Conservation (phyloP, 2,329 filamentous ascomycete species). For the Aurifilum marmelostoma region DNA sequence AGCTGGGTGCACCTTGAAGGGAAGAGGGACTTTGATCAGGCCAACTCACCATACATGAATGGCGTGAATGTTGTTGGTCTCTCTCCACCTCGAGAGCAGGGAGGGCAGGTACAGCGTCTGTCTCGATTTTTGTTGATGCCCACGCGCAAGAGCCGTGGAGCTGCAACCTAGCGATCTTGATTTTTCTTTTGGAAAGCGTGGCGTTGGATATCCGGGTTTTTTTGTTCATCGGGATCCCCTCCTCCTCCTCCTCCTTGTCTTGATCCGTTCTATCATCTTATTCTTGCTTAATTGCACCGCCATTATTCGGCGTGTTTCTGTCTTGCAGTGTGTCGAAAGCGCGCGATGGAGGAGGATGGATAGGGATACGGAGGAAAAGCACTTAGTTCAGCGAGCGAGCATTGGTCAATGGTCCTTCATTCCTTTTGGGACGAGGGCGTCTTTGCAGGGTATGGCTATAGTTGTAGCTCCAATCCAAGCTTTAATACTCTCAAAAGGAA, state of each 20-base stretch:
- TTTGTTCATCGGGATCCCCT: neutral
- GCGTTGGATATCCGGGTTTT: slow-evolving; percentile 25
- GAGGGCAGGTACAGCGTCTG: too few species aligned
- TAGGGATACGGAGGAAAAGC: neutral
- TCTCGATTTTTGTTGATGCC: neutral
- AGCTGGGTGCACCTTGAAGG: slow-evolving; percentile 19
- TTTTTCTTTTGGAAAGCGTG: slow-evolving; percentile 23
- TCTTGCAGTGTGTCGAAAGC: neutral
- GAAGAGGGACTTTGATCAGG: too few species aligned
- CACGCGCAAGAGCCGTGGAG: neutral
- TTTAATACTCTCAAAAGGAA: neutral
- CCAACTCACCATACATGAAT: neutral
- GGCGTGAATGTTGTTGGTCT: neutral
- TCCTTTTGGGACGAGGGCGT: neutral
- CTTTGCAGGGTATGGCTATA: neutral
- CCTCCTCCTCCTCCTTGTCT: neutral
- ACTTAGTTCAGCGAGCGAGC: neutral
- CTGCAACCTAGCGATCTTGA: slow-evolving; percentile 17
- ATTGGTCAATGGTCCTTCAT: neutral
- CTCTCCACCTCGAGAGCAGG: too few species aligned
- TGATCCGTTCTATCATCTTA: neutral
- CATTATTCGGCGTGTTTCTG: neutral
- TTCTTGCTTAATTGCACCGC: neutral
- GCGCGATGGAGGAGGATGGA: neutral
- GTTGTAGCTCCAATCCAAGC: neutral